Base-by-base conservation (phyloP, 225 moss, liverwort and hornwort genomes). In the Bryum argenteum region DNA sequence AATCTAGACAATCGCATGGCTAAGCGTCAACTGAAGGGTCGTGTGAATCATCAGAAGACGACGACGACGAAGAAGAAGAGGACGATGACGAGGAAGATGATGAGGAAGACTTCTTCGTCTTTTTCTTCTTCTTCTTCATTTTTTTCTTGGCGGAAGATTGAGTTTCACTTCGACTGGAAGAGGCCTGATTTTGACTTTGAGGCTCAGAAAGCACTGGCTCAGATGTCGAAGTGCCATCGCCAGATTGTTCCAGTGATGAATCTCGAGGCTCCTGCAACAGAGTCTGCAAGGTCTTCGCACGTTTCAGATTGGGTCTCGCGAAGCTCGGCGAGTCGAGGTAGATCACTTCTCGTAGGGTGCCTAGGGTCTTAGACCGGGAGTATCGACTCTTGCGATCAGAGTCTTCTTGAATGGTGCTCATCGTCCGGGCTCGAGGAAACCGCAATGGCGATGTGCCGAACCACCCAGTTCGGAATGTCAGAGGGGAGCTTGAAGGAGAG, bases 271-370 rank as follows among this genome's bases (percentile, higher is more conserved):
- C 73, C 23, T 72, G 69, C 65, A 76, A 65, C 8, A 76, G 65
- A 58, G 65, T 68, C 43, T 63, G 53, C 9, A 83, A 50, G 16
- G 79, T 73, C 59, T 39, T 79, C 9, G 79, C 65, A 2, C 72
- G 72, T 58, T 67, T 28, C 10, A 63, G 71, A 65, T 40, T 65
- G 11, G 79, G 63, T 69, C 69, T 63, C 5, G 48, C 72, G 44
- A 79, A 83, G 79, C 72, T 73, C 11, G 79, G 73, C 13, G 79
- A 75, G 71, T 78, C 82, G 28, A 82, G 71, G 63, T 82, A 78
- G 23, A 75, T 67, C 23, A 82, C 83, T 65, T 83, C 79, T 69
- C 76, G 48, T 5, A 69, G 72, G 16, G 73, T 61, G 19, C 72
- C 69, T 45, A 75, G 23, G 11, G 79, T 53, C 69, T 60, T 83